Evolutionary conservation across 306 rosid species (phyloP).

Genomic region (Cotoneaster glaucophyllus): DNA sequence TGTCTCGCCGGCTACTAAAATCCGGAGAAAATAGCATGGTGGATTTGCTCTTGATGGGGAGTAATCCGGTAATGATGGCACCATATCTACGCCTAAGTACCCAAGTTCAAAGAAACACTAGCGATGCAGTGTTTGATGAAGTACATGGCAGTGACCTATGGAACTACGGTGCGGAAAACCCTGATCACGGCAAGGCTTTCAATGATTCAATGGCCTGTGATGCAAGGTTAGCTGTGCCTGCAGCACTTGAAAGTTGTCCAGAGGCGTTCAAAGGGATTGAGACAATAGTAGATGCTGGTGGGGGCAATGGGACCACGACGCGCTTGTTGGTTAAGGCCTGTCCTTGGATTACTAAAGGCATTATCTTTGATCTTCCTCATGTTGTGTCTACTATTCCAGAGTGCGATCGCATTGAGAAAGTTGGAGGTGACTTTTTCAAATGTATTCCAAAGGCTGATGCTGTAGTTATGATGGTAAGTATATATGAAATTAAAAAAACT

Average conservation of each 20-base stretch:
- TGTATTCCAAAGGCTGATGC: constrained; percentile 69
- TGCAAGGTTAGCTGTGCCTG: constrained; percentile 28
- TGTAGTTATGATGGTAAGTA: constrained; percentile 41
- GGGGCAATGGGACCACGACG: constrained; percentile 56
- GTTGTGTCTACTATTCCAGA: constrained; percentile 33
- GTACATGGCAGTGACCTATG: constrained; percentile 52
- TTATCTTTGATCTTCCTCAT: constrained; percentile 70
- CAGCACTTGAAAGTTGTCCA: constrained; percentile 24
- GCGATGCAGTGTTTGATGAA: constrained; percentile 23
- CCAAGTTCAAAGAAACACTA: constrained; percentile 5
- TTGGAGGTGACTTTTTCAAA: constrained; percentile 63
- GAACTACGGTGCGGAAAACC: constrained; percentile 29
- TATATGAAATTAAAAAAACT: background rate
- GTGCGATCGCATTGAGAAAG: constrained; percentile 29
- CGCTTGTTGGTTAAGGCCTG: constrained; percentile 22
- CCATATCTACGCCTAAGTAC: constrained; percentile 26
- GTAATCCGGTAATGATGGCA: constrained; percentile 25
- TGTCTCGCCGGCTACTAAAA: constrained; percentile 21
- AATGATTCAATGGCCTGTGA: constrained; percentile 67
- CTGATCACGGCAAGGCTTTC: constrained; percentile 27
- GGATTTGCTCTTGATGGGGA: constrained; percentile 11
- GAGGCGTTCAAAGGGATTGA: constrained; percentile 39
- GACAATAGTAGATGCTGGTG: constrained; percentile 70
- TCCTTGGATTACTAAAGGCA: constrained; percentile 35
- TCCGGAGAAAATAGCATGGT: constrained; percentile 20